These are phyloP conservation scores for Xerocomellus chrysenteron DNA, from an alignment of 768 basidiomycete genomes.

Conservation along the genomic window DNA sequence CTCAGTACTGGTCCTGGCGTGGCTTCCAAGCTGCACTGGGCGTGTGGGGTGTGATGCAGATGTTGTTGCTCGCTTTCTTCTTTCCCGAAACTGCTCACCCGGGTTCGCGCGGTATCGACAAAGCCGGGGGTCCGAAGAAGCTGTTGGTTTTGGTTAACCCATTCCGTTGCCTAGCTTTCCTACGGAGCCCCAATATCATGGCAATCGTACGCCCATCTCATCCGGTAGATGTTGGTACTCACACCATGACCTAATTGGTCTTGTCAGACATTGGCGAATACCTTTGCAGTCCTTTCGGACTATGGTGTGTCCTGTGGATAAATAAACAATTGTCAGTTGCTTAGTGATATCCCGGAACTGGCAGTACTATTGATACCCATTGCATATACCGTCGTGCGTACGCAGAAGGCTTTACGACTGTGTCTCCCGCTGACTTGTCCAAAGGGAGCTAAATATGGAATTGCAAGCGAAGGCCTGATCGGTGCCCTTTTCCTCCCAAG, in stretches of 20 bases:
- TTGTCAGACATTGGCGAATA: slow-evolving; percentile 44
- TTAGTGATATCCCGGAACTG: not conserved
- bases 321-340: not conserved
- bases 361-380: slow-evolving; percentile 55
- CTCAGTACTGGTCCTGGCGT: slow-evolving; percentile 69
- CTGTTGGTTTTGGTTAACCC: slow-evolving; percentile 57
- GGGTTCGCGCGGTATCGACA: slow-evolving; percentile 53
- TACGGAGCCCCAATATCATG: slow-evolving; percentile 60
- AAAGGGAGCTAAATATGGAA: slow-evolving; percentile 47
- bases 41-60: slow-evolving; percentile 37
- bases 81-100: slow-evolving; percentile 74
- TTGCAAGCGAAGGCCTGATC: slow-evolving; percentile 21
- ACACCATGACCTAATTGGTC: not conserved
- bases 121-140: slow-evolving; percentile 25
- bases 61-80: slow-evolving; percentile 41
- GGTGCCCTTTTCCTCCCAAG: slow-evolving; percentile 27
- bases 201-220: slow-evolving; percentile 43
- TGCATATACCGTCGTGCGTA: slow-evolving; percentile 61
- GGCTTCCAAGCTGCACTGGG: slow-evolving; percentile 51
- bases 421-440: not conserved
- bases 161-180: slow-evolving; percentile 45
- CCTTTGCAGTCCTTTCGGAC: slow-evolving; percentile 27
- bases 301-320: slow-evolving; percentile 32
- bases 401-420: not conserved
- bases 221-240: not conserved